Base-by-base conservation (phyloP, 805 yeast genomes). In the Scheffersomyces lignosus region DNA sequence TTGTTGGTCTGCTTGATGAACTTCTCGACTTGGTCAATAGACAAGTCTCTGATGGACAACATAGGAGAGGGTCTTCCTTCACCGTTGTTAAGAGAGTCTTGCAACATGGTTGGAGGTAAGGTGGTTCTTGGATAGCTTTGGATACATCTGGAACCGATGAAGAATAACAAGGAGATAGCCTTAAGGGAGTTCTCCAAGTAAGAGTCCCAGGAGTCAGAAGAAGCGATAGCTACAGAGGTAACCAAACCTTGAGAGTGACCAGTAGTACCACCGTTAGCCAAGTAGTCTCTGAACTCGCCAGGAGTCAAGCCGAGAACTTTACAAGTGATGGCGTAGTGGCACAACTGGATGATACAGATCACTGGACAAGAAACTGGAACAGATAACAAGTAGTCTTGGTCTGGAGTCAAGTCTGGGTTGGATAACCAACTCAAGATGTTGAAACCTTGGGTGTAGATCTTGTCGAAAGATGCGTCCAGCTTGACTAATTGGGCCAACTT, bases 61-160 rank as follows among this genome's bases (percentile, higher is more conserved):
- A 93, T 93, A 49, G 99, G 99, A 48, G 95, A 84, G 45, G 99
- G 99, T 52, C 78, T 75, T 52, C 99, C 99, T 72, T 93, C 99
- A 53, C 91, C 91, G 59, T 88, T 83, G 55, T 87, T 95, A 59
- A 84, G 80, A 17, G 96, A 84, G 66, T 93, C 99, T 62, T 87
- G 87, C 51, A 90, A 78, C 64, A 87, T 86, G 15, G 95, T 78
- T 41, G 99, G 99, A 28, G 99, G 89, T 59, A 93, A 75, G 27
- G 96, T 85, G 31, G 98, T 93, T 56, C 86, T 81, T 55, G 99
- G 99, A 64, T 89, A 91, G 45, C 82, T 80, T 64, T 80, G 83
- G 63, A 87, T 82, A 68, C 95, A 83, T 66, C 97, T 83, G 41
- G 90, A 81, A 64, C 98, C 98, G 54, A 91, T 82, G 74, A 82